Conservation (phyloP, 352 stramenopile genomes). For the Phytophthora brassicae region DNA sequence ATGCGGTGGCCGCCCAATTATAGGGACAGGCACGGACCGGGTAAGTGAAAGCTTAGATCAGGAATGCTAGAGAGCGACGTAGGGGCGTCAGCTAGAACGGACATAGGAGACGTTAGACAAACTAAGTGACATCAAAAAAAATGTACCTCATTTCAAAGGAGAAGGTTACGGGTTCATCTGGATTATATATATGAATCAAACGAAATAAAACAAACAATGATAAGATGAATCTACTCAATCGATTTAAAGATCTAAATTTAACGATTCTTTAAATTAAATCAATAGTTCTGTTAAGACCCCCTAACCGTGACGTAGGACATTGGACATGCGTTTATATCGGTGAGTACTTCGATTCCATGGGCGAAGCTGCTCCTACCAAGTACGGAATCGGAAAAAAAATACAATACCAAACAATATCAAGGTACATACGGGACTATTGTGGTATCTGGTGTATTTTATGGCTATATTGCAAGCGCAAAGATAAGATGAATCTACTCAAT, state of each 20-base stretch:
- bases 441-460: constrained; percentile 15
- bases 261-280: constrained; percentile 18
- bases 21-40: no score
- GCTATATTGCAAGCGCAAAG: constrained; percentile 15
- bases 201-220: constrained; percentile 10
- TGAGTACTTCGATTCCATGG: constrained; percentile 22
- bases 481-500: constrained; percentile 14
- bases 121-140: no score
- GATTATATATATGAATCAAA: constrained; percentile 4
- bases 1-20: no score
- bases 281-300: constrained; percentile 12
- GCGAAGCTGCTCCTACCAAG: constrained; percentile 6
- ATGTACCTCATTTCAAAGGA: no score
- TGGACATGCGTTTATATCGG: constrained; percentile 13
- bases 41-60: no score
- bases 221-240: constrained; percentile 5
- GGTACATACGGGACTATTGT: constrained; percentile 13
- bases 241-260: constrained; percentile 24
- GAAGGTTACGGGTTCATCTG: no score
- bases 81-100: no score
- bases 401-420: constrained; percentile 19
- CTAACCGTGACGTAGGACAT: constrained; percentile 16
- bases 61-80: no score
- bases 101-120: no score
- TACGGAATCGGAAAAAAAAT: constrained; percentile 14